Conservation (phyloP, 2,329 filamentous ascomycete species). For the Claviceps maximensis region DNA sequence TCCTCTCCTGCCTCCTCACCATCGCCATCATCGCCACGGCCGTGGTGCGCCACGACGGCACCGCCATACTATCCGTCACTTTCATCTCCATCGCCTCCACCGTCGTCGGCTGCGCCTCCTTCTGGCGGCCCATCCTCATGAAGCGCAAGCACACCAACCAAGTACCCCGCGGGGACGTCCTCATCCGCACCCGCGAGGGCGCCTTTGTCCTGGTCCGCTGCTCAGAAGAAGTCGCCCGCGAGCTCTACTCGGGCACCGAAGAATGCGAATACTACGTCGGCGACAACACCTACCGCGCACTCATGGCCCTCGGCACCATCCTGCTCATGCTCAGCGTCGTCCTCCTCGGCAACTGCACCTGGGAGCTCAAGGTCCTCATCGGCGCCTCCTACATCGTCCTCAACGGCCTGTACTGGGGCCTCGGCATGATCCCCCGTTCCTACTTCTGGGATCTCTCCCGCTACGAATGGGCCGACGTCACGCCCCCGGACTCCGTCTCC, state of each 20-base stretch:
- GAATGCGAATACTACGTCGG: constrained; percentile 42
- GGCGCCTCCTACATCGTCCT: constrained; percentile 43
- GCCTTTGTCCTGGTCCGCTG: constrained; percentile 46
- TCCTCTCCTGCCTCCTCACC: constrained; percentile 37
- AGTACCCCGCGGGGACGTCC: constrained; percentile 44
- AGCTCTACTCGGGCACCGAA: constrained; percentile 48
- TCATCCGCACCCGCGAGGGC: constrained; percentile 46
- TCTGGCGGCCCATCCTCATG: constrained; percentile 43
- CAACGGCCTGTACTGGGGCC: constrained; percentile 46
- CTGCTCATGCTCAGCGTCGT: constrained; percentile 49
- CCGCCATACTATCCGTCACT: constrained; percentile 29
- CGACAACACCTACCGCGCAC: constrained; percentile 31
- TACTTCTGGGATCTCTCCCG: constrained; percentile 45
- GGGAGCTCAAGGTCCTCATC: constrained; percentile 45
- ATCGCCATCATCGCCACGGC: constrained; percentile 33
- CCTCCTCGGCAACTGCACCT: constrained; percentile 48
- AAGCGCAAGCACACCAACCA: constrained; percentile 32
- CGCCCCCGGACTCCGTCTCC: constrained; percentile 23
- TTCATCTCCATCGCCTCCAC: constrained; percentile 39
- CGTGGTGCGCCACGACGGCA: constrained; percentile 22
- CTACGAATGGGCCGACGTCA: constrained; percentile 31
- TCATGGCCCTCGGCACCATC: constrained; percentile 45
- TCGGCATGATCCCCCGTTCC: constrained; percentile 34
- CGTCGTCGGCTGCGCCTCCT: constrained; percentile 42
- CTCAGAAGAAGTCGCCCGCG: constrained; percentile 46